Conservation (phyloP, 2,329 filamentous ascomycete species). For the Dryadomyces quercus-mongolicae region DNA sequence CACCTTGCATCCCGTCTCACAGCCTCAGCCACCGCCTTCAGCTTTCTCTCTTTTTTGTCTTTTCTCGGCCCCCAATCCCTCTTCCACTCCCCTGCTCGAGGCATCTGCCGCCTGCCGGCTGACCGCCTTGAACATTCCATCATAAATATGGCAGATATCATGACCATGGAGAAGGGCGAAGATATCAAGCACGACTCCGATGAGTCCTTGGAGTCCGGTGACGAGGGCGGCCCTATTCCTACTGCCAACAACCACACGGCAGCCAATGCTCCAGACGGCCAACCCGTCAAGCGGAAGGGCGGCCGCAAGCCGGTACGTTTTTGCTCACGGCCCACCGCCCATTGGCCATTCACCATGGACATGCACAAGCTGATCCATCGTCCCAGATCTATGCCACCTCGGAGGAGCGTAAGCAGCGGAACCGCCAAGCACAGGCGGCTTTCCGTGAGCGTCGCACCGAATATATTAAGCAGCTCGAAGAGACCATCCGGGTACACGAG, state of each 20-base stretch:
- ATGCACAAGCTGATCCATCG: background rate
- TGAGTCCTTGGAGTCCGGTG: conserved; percentile 48
- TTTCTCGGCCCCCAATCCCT: conserved; percentile 1
- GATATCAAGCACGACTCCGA: conserved; percentile 45
- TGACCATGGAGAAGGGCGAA: conserved; percentile 54
- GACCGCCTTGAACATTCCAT: conserved; percentile 17
- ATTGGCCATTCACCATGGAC: too few species aligned
- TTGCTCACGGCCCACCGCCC: background rate
- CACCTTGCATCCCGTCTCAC: background rate
- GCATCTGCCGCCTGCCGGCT: conserved; percentile 30
- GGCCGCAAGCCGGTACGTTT: conserved; percentile 88
- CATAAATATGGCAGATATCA: conserved; percentile 51
- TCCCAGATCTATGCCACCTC: conserved; percentile 92
- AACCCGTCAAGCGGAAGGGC: conserved; percentile 86
- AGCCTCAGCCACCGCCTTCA: background rate
- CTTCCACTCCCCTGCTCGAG: conserved; percentile 12
- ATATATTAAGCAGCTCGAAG: conserved; percentile 98
- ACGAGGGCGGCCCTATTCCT: conserved; percentile 39
- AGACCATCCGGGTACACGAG: conserved; percentile 94
- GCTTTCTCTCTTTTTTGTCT: background rate
- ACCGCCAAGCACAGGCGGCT: conserved; percentile 91
- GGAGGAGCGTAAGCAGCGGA: conserved; percentile 95
- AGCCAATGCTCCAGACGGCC: conserved; percentile 33
- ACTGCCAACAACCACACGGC: conserved; percentile 19
- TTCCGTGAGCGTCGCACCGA: conserved; percentile 94